Conservation (phyloP, 2,329 filamentous ascomycete species). For the Zymoseptoria crescenta region DNA sequence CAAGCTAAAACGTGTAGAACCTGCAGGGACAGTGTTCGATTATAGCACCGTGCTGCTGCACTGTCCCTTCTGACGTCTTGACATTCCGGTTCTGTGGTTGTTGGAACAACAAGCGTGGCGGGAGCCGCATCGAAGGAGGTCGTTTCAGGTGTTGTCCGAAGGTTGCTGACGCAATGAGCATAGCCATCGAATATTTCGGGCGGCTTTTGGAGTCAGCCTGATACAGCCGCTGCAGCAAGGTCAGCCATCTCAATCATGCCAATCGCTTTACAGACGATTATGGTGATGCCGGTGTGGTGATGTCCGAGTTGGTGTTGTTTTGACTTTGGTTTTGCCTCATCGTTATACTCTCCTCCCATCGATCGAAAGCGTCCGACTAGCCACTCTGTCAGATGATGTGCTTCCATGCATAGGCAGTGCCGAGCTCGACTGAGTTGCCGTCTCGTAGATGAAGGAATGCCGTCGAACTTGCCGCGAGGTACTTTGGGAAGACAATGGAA, state of each 20-base stretch:
- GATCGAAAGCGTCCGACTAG: neutral
- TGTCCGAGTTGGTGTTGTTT: neutral
- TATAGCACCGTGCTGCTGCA: neutral
- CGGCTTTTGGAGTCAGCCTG: neutral
- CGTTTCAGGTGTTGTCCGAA: neutral
- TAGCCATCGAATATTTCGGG: neutral
- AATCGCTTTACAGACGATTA: neutral
- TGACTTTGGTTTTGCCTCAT: neutral
- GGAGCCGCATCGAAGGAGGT: neutral
- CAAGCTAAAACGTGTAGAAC: neutral
- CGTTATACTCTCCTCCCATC: neutral
- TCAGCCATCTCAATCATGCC: neutral
- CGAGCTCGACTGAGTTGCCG: neutral
- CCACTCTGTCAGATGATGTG: neutral
- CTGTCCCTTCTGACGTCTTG: neutral
- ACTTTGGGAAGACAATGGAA: neutral
- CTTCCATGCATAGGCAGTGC: neutral
- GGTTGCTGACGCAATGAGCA: neutral
- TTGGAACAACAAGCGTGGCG: neutral
- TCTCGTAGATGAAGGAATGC: neutral
- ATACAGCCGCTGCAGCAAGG: neutral
- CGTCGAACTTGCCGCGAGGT: neutral
- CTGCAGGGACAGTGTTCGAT: neutral
- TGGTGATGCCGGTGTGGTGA: neutral
- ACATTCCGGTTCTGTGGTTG: neutral